Conservation (phyloP, 2,329 filamentous ascomycete species). For the Fusarium musae region DNA sequence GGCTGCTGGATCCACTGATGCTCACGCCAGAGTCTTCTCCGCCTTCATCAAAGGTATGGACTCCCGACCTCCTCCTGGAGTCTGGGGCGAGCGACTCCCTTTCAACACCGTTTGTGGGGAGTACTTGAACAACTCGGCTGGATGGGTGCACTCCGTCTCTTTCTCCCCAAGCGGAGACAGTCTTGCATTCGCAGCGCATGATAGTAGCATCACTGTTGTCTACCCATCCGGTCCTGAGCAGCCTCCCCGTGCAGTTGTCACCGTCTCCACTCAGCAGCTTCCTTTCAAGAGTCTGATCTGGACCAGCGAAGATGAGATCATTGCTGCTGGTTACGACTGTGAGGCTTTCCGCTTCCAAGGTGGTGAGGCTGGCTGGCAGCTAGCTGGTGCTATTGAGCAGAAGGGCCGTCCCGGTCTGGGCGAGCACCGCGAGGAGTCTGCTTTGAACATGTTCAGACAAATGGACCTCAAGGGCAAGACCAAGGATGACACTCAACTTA, state of each 20-base stretch:
- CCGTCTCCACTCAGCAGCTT: slow-evolving; percentile 86
- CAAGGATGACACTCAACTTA: slow-evolving; percentile 92
- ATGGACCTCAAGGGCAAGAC: slow-evolving; percentile 98
- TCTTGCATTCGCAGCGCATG: slow-evolving; percentile 94
- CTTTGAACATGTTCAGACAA: slow-evolving; percentile 97
- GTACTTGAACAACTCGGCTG: slow-evolving; percentile 93
- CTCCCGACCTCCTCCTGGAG: slow-evolving; percentile 82
- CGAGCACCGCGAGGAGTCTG: slow-evolving; percentile 83
- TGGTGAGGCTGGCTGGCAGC: slow-evolving; percentile 81
- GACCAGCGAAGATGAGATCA: slow-evolving; percentile 91
- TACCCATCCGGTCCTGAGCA: slow-evolving; percentile 94
- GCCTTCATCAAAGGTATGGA: slow-evolving; percentile 97
- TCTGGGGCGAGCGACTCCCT: slow-evolving; percentile 94
- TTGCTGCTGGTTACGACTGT: slow-evolving; percentile 90
- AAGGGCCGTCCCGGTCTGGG: slow-evolving; percentile 72
- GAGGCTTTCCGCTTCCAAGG: slow-evolving; percentile 93
- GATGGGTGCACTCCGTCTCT: slow-evolving; percentile 93
- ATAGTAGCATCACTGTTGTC: slow-evolving; percentile 95
- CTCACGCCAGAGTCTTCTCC: slow-evolving; percentile 93
- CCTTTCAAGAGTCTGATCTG: slow-evolving; percentile 94
- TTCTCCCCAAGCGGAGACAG: slow-evolving; percentile 94
- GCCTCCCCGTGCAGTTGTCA: slow-evolving; percentile 89
- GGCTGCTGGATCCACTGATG: slow-evolving; percentile 95
- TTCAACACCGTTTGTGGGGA: slow-evolving; percentile 99
- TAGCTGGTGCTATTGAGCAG: slow-evolving; percentile 82